Conservation (phyloP, 1,284 basidiomycete genomes). For the Malassezia sp. region DNA sequence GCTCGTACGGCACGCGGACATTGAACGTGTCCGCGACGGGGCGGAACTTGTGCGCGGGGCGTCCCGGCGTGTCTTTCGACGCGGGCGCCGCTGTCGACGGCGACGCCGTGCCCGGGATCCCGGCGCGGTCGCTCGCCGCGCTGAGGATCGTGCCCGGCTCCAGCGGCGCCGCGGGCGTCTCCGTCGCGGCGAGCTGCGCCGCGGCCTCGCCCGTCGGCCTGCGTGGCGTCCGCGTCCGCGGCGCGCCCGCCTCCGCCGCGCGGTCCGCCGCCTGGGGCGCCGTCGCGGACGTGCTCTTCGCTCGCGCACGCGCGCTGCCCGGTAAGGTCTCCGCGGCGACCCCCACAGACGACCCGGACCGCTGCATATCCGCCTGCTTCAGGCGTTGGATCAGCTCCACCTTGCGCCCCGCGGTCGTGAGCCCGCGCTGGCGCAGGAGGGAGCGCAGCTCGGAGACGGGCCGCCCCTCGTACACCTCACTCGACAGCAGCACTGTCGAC, state of each 20-base stretch:
- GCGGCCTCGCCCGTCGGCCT: conserved; percentile 21
- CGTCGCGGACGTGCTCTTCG: conserved; percentile 13
- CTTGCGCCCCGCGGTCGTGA: conserved; percentile 30
- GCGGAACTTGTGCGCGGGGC: conserved; percentile 24
- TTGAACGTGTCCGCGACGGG: conserved; percentile 30
- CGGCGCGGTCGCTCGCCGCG: conserved; percentile 18
- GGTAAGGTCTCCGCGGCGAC: no score
- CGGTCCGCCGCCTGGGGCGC: background rate
- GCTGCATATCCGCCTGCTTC: conserved; percentile 26
- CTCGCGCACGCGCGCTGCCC: no score
- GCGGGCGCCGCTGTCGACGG: conserved; percentile 18
- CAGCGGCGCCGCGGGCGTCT: conserved; percentile 20
- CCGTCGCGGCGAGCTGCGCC: conserved; percentile 16
- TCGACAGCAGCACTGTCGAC: conserved; percentile 33
- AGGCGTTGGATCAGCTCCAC: conserved; percentile 35
- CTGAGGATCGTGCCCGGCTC: conserved; percentile 28
- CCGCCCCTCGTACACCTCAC: conserved; percentile 31
- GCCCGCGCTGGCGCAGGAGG: conserved; percentile 33
- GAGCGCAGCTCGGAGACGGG: conserved; percentile 31
- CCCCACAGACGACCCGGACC: conserved; percentile 33
- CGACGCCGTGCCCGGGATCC: conserved; percentile 19
- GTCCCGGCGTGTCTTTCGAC: conserved; percentile 26
- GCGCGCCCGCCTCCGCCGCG: background rate
- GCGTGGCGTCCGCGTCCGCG: background rate
- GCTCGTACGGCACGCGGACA: conserved; percentile 31